phyloP scores from a whole-genome alignment of 1,284 basidiomycete genomes.

The Amylostereum areolatum region DNA sequence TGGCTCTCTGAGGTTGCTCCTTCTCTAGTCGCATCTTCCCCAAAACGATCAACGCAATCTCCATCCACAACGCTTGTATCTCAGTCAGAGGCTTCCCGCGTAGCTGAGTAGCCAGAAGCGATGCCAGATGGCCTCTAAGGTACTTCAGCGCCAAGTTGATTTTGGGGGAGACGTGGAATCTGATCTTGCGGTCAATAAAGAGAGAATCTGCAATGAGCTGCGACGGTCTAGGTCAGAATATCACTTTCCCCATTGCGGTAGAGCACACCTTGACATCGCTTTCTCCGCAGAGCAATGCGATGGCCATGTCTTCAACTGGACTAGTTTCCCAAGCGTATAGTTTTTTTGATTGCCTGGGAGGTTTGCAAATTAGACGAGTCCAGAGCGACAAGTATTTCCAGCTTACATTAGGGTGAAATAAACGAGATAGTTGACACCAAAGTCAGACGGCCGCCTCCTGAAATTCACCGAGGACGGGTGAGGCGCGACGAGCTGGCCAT shows the following conservation, averaged over 20 bases:
- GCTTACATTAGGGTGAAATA: slow-evolving; percentile 89
- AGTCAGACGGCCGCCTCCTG: slow-evolving; percentile 56
- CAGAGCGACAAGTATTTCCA: slow-evolving; percentile 10
- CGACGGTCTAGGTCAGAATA: slow-evolving; percentile 2
- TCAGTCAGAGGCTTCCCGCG: slow-evolving; percentile 56
- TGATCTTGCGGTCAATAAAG: slow-evolving; percentile 85
- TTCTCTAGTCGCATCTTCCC: slow-evolving; percentile 31
- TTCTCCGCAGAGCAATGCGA: slow-evolving; percentile 89
- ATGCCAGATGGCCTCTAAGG: slow-evolving; percentile 64
- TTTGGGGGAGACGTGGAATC: slow-evolving; percentile 68
- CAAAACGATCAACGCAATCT: slow-evolving; percentile 58
- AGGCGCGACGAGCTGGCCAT: slow-evolving; percentile 79
- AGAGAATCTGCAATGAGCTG: slow-evolving; percentile 70
- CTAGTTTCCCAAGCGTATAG: slow-evolving; percentile 98
- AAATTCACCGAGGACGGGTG: slow-evolving; percentile 95
- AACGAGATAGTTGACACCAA: slow-evolving; percentile 69
- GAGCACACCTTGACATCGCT: slow-evolving; percentile 76
- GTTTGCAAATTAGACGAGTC: slow-evolving; percentile 8
- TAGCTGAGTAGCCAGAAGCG: slow-evolving; percentile 61
- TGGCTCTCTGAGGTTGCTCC: slow-evolving; percentile 10
- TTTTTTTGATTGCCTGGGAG: slow-evolving; percentile 81
- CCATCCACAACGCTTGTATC: slow-evolving; percentile 65
- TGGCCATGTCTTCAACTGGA: slow-evolving; percentile 79
- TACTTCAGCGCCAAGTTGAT: slow-evolving; percentile 77
- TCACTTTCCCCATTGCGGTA: not conserved